Evolutionary conservation across 306 rosid species (phyloP), one percentile per base, ranked within the genome.

Genomic region (Trichosanthes cucumerina): DNA sequence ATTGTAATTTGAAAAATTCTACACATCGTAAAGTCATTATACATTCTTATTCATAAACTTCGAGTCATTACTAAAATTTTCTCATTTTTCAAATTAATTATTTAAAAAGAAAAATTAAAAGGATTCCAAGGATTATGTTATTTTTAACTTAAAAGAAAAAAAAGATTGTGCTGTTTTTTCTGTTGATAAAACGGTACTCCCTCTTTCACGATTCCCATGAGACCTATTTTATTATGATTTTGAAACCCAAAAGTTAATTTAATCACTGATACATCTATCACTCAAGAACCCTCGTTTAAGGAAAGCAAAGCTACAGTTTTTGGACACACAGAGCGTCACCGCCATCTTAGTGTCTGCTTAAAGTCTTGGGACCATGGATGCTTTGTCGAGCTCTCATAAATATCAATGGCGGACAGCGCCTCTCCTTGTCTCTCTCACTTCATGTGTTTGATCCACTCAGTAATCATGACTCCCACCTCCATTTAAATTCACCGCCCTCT

Each of bases 401-500:
- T 74, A 52, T 52, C 63, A 52, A 74, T 74, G 78, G 63, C 78
- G 62, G 44, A 74, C 43, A 52, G 63, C 44, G 46, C 46, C 85
- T 85, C 75, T 41, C 82, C 76, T 82, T 68, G 43, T 66, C 77
- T 38, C 50, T 57, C 76, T 60, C 75, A 19, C 54, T 69, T 85
- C 88, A 86, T 85, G 88, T 63, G 87, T 68, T 86, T 79, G 82
- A 80, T 83, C 86, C 54, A 84, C 80, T 57, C 79, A 59, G 80
- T 78, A 80, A 83, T 82, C 83, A 86, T 86, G 69, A 52, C 80
- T 13, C n/a, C 72, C 82, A 38, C 49, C 83, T 64, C 24, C 76
- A 68, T 43, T 68, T 79, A 58, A 50, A 74, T 56, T 78, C 60
- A 43, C 21, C 81, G 41, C 15, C 15, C 66, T 10, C 66, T 78